Percentiles rank a stretch among this genome's conserved stretches.
phyloP scores from a whole-genome alignment of 2,329 filamentous ascomycete genomes.

The Zasmidium cellare region DNA sequence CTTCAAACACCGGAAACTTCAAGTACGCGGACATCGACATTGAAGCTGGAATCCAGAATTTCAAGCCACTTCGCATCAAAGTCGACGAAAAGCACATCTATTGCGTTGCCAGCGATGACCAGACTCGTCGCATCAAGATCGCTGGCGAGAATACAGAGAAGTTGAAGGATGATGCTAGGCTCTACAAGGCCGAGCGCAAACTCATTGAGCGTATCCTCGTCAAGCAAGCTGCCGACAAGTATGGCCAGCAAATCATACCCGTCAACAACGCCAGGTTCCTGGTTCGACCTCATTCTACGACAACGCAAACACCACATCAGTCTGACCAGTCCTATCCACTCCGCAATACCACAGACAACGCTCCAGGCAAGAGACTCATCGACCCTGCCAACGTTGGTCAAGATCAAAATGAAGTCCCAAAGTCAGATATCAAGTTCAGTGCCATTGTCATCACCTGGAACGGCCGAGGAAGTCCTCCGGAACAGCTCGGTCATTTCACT shows the following conservation, averaged over 20 bases:
- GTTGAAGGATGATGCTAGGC: background rate
- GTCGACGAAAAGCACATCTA: conserved; percentile 1
- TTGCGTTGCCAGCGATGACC: background rate
- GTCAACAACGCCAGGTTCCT: background rate
- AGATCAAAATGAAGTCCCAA: too few relatives aligned
- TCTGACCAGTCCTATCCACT: too few relatives aligned
- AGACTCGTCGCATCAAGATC: background rate
- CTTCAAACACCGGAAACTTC: background rate
- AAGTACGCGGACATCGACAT: background rate
- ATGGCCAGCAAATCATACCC: conserved; percentile 1
- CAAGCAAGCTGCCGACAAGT: background rate
- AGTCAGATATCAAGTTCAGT: background rate
- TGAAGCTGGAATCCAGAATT: background rate
- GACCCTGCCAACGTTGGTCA: too few relatives aligned
- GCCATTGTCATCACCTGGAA: conserved; percentile 5
- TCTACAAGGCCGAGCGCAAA: conserved; percentile 1
- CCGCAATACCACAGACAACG: too few relatives aligned
- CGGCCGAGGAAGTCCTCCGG: background rate
- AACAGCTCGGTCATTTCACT: background rate
- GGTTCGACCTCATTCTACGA: background rate
- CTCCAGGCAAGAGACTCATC: too few relatives aligned
- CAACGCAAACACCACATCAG: too few relatives aligned
- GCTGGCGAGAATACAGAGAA: background rate
- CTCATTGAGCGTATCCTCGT: background rate
- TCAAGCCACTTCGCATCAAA: background rate